Evolutionary conservation across 1,284 basidiomycete species (phyloP), one percentile per base, ranked within the genome.

Genomic region (Sanghuangporus weigelae): DNA sequence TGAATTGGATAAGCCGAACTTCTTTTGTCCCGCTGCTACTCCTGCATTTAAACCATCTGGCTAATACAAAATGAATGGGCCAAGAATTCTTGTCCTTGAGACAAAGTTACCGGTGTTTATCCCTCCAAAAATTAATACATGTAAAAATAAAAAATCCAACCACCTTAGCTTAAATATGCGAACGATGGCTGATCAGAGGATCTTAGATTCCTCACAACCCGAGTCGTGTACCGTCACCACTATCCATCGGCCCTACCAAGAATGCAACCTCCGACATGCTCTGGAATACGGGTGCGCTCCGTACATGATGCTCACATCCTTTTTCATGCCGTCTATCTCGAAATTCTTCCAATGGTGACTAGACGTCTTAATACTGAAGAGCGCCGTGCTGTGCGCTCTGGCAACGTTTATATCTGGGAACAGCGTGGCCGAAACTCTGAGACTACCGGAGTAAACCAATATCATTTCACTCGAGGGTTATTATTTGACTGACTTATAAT

Each of bases 321-420:
- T 63, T 80, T 81, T 70, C 76, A 78, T 65, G 79, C 76, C 50
- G 78, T 77, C 53, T 66, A 72, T 26, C 71, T 73, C 50, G 72
- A 73, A 60, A 63, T 73, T 36, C 73, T 79, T 35, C 75, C 77
- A 49, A 75, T 79, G 67, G 75, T 79, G 64, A 71, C 73, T 36
- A 73, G 77, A 36, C 73, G 79, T 36, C 73, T 80, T 54, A 75
- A 76, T 68, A 73, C 75, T 46, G 78, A 77, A 48, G 79, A 81
- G 69, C 72, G 79, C 19, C 71, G 75, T 19, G 71, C 71, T 53
- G 77, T 81, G 54, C 74, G 75, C 57, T 73, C 78, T n/a, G 79
- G 79, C 26, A 75, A 74, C 63, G 77, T 78, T 35, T 81, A 78
- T 64, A 77, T 79, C 39, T 81, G 79, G 79, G 79, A 80, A 67